Evolutionary conservation across 352 stramenopile species (phyloP).

Genomic region (Halophytophthora batemanensis): DNA sequence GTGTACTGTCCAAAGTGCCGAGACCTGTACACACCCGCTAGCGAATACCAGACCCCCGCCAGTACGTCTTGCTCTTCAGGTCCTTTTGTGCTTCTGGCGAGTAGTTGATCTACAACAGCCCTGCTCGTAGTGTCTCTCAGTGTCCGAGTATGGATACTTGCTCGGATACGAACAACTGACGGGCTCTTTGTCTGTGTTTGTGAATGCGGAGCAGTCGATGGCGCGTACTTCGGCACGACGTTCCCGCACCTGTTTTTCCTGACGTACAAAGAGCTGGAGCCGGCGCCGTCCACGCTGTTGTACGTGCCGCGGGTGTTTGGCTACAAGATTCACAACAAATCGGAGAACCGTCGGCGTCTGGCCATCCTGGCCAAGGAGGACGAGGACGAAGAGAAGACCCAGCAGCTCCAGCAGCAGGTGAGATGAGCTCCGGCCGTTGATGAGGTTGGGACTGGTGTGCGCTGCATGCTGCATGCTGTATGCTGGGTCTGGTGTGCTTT

Average conservation of each 20-base stretch:
- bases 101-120: too few species aligned
- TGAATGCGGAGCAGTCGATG: slow-evolving; percentile 74
- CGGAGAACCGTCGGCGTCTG: slow-evolving; percentile 77
- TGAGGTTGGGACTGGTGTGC: slow-evolving; percentile 29
- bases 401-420: slow-evolving; percentile 54
- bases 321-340: slow-evolving; percentile 91
- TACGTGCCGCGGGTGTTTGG: slow-evolving; percentile 91
- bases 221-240: slow-evolving; percentile 97
- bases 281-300: slow-evolving; percentile 73
- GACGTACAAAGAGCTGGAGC: slow-evolving; percentile 93
- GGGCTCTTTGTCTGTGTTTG: background rate
- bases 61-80: slow-evolving; percentile 43
- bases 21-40: slow-evolving; percentile 84
- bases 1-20: slow-evolving; percentile 89
- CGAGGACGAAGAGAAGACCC: slow-evolving; percentile 68
- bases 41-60: slow-evolving; percentile 78
- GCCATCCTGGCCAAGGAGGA: slow-evolving; percentile 79
- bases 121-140: too few species aligned
- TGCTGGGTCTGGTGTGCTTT: slow-evolving; percentile 7
- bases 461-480: slow-evolving; percentile 10
- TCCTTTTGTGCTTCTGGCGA: too few species aligned
- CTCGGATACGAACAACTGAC: background rate
- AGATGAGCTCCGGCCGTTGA: slow-evolving; percentile 48
- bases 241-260: slow-evolving; percentile 99
- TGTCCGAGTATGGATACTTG: too few species aligned